Evolutionary conservation across 345 rosid species (phyloP), one percentile per base, ranked within the genome.

Genomic region (Moricandia moricandioides): DNA sequence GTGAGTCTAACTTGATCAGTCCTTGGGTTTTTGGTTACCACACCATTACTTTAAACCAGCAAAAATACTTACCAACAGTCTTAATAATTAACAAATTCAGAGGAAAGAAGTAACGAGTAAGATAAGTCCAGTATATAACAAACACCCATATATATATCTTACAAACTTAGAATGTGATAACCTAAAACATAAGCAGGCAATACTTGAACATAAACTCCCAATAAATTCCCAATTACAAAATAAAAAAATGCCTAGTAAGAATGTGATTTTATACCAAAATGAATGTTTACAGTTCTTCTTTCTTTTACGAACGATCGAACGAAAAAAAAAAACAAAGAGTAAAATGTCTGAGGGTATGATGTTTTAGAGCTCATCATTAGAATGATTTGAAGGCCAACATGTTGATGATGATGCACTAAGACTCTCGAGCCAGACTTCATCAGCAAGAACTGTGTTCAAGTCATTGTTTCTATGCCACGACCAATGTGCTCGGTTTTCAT

Each of bases 391-490:
- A 51, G 73, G 21, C 73, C 82, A 69, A 81, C 97, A 91, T 49
- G 76, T 72, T 3, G 93, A 72, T 14, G 71, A 29, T 21, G n/a
- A 29, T 12, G 88, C 67, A 0, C 85, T 76, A 37, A 89, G 88
- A 69, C 87, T 91, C 0, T 62, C 82, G 3, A 91, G 61, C 93
- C 92, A 89, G 31, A 85, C 14, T 0, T 90, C 82, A 58, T 93
- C 97, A 2, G 86, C 76, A 24, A 37, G 58, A 71, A 78, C 49
- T 2, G 76, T 7, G 47, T 71, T 72, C 4, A 84, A 83, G 39
- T 89, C 64, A 7, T 91, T 91, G 70, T 93, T 93, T 78, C 92
- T 69, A 9, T 89, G 89, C 98, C 96, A 93, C 10, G 82, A 80
- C 97, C 97, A 93, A 1, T 17, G 73, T 3, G 92, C 97, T 78